These are phyloP conservation scores for Withania somnifera DNA, from an alignment of 305 asterid species.

Conservation along the genomic window DNA sequence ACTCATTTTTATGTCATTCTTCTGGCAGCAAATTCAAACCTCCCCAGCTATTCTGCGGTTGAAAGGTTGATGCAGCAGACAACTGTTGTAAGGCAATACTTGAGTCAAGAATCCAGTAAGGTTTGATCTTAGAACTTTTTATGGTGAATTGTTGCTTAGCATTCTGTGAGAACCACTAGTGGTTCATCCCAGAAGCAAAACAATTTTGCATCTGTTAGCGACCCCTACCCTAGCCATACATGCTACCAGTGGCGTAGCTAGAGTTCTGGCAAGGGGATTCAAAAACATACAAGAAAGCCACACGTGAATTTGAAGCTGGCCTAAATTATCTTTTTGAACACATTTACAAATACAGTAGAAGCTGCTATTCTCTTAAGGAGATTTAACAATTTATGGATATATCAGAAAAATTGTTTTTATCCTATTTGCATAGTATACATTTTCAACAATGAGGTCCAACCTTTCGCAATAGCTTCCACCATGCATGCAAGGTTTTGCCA, in stretches of 20 bases:
- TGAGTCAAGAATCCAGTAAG: slow-evolving; percentile 68
- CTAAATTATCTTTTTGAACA: neutral
- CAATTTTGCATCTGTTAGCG: neutral
- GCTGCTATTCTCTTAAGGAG: neutral
- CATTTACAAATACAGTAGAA: neutral
- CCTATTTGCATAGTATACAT: neutral
- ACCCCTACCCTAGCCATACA: neutral
- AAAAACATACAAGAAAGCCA: neutral
- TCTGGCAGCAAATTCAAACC: slow-evolving; percentile 51
- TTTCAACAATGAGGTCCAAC: neutral
- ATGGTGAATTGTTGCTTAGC: slow-evolving; percentile 2
- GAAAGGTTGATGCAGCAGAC: slow-evolving; percentile 84
- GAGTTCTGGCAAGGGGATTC: neutral
- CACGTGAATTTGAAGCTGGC: neutral
- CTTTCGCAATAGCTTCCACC: neutral
- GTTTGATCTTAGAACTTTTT: slow-evolving; percentile 34
- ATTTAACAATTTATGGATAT: neutral
- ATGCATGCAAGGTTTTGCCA: neutral
- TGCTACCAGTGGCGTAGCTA: neutral
- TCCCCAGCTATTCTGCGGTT: slow-evolving; percentile 55
- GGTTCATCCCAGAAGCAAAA: neutral
- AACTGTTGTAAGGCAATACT: slow-evolving; percentile 56
- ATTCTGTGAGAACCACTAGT: neutral
- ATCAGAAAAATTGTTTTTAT: neutral
- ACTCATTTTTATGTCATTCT: slow-evolving; percentile 5